Conservation (phyloP, 2,329 filamentous ascomycete species). For the Parastagonospora nodorum region DNA sequence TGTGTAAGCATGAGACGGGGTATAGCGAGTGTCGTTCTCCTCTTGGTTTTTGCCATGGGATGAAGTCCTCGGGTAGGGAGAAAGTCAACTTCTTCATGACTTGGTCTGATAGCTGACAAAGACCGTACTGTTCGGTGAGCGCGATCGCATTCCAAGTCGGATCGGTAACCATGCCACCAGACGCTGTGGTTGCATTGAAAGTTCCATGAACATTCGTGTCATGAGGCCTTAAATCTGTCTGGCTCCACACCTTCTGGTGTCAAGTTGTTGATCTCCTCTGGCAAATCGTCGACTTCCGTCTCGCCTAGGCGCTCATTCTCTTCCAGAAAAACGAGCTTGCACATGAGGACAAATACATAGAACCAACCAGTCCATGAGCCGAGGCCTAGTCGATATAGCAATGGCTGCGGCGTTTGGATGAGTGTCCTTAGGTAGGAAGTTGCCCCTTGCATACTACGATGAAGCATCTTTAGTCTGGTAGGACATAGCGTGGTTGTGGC, state of each 20-base stretch:
- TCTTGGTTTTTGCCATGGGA: constrained; percentile 3
- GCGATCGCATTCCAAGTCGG: constrained; percentile 19
- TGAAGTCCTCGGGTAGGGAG: constrained; percentile 8
- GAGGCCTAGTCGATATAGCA: constrained; percentile 19
- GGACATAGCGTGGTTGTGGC: background rate
- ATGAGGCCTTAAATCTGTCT: background rate
- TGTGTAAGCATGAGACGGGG: constrained; percentile 19
- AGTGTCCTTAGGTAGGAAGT: constrained; percentile 19
- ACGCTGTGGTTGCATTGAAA: too few relatives aligned
- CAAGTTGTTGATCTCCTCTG: constrained; percentile 13
- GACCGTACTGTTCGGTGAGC: constrained; percentile 18
- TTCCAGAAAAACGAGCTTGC: constrained; percentile 30
- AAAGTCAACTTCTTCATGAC: constrained; percentile 24
- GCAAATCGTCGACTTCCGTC: constrained; percentile 13
- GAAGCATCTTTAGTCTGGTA: constrained; percentile 13
- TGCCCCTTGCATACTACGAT: constrained; percentile 11
- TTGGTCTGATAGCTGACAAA: constrained; percentile 17
- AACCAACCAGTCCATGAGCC: constrained; percentile 26
- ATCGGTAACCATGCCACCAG: background rate
- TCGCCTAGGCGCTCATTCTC: constrained; percentile 21
- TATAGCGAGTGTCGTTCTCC: constrained; percentile 16
- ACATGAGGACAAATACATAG: constrained; percentile 28
- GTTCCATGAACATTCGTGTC: background rate
- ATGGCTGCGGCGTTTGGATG: constrained; percentile 5
- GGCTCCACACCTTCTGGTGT: constrained; percentile 3